Evolutionary conservation across 2,329 filamentous ascomycete species (phyloP), one percentile per base, ranked within the genome.

Genomic region (Lasiodiplodia hormozganensis): DNA sequence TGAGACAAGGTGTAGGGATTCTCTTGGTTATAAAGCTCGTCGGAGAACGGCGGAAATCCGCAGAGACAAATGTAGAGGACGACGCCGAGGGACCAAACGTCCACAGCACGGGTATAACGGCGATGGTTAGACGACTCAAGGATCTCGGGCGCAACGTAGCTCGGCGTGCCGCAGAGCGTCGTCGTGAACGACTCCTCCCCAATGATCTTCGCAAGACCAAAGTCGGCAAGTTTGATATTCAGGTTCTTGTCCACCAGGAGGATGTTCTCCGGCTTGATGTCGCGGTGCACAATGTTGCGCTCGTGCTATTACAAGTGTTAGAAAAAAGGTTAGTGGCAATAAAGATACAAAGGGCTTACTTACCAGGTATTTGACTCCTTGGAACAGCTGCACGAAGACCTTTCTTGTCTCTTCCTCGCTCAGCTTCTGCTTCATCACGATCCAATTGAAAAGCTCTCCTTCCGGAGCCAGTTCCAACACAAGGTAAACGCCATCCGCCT

Each of bases 251-350:
- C 93, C 5, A 91, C 89, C 43, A 99, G 83, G 10, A 99, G 83
- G 40, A 99, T 98, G 75, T 98, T 98, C 77, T 98, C 95, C 0
- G 94, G 95, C 80, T 97, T 98, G 81, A 99, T 97, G 74, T 99
- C 96, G 69, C 96, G 91, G 79, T 99, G 96, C 5, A 98, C 94
- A 78, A 99, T 97, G 74, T 96, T 96, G 71, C 96, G 92, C 70
- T 98, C 96, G 78, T 99, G 96, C 95, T 97, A 70, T 40, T 69
- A 43, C 40, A 11, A 53, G 62, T 83, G 77, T 47, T 62, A 65
- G n/a, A 25, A 36, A 21, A 25, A 36, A 28, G 28, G 36, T 16
- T n/a, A 58, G 31, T 18, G 31, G 16, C 60, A 11, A 21, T 18
- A n/a, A 6, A 6, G 16, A 4, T 4, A 5, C n/a, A 12, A 21